Base-by-base conservation (phyloP, 1,284 basidiomycete genomes). In the Sphaerobolus stellatus region DNA sequence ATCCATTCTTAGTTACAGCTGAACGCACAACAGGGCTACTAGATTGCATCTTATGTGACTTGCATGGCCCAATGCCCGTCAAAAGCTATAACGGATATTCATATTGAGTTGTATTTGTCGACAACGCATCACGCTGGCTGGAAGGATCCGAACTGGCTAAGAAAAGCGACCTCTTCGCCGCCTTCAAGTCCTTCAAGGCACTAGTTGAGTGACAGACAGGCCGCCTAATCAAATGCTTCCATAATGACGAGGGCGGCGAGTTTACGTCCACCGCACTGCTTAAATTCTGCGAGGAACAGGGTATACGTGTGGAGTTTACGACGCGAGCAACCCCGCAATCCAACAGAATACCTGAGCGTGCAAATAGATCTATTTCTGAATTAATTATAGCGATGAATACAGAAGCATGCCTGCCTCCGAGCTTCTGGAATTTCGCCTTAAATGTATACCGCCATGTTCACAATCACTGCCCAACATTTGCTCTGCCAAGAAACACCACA, bases 71-170 rank as follows among this genome's bases (percentile, higher is more conserved):
- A 30, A 50, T 71, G 13, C 60, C 62, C 14, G 57, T 62, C 18
- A 43, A 40, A n/a, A 64, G 65, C 24, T 53, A 34, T 16, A 52
- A 58, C 27, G 71, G 70, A 4, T 64, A 62, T 45, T 59, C 56
- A 5, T 74, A 72, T 58, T 68, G 65, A 64, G 59, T 71, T n/a
- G 65, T 64, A 1, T 70, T 72, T 56, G 68, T 72, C 48, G 67
- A 74, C 57, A 65, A 73, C 49, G 58, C 43, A 52, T 54, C 58
- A n/a, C 45, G 59, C 4, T 48, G 56, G n/a, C 45, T 56, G 14
- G 53, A 51, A 29, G 58, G 59, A 14, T 48, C 58, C 14, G 45
- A 54, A 1, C 50, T 70, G 7, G 50, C 40, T 4, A 40, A 50
- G 13, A 68, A 69, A 56, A 57, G 48, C n/a, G 54, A 63, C 14